Evolutionary conservation across 352 stramenopile species (phyloP), one percentile per base, ranked within the genome.

Genomic region (Halophytophthora polymorphica): DNA sequence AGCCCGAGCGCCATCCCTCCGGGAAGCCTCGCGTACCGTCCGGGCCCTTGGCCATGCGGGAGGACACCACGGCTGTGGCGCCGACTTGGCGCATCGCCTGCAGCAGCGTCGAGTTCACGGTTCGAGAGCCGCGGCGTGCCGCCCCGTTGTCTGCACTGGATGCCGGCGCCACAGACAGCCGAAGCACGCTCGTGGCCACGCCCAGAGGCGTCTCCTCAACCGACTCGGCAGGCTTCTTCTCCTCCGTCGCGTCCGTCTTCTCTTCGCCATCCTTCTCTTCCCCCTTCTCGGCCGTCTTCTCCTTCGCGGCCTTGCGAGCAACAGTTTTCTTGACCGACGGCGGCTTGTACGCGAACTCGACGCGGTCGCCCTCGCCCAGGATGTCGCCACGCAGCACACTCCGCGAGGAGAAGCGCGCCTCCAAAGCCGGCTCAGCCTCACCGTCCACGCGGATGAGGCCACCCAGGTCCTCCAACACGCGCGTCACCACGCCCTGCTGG

Each of bases 1-100:
- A 36, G 19, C 52, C 31, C 1, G 35, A 52, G 18, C 73, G 67
- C 83, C 83, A 90, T 14, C 76, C 77, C 4, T 67, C 53, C 38
- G 25, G 35, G 62, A 93, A 93, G 4, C 83, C 83, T 42, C 80
- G 77, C 19, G 79, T 78, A 54, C 79, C 83, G 50, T 93, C 73
- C 1, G 79, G 83, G 3, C 83, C 83, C 50, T 83, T 87, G 13
- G 79, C 83, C 69, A 86, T 90, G 40, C 80, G 73, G 35, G 75
- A 86, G 19, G 64, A 60, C 22, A 74, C 74, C 46, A 86, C 69
- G 0, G 79, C 77, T 21, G 65, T 85, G n/a, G 67, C 77, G 17
- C 77, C 74, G 21, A 85, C 63, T 35, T 83, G 71, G 6, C 71
- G 77, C 79, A 88, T 86, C 1, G 75, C 77, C 49, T 86, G 68